Base-by-base conservation (phyloP, 1,284 basidiomycete species). In the Megacollybia platyphylla region DNA sequence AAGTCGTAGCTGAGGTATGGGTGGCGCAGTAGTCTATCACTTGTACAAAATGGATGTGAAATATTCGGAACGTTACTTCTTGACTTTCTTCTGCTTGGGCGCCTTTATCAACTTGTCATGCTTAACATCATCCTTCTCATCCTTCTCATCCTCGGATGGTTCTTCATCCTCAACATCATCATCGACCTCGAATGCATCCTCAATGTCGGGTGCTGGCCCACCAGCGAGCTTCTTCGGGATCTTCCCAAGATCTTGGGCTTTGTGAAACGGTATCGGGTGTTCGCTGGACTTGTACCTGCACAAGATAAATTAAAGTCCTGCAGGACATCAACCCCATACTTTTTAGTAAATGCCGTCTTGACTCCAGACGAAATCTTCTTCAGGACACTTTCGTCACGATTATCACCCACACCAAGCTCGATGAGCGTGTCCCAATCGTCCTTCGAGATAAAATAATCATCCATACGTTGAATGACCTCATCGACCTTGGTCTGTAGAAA, bases 351-450 rank as follows among this genome's bases (percentile, higher is more conserved):
- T 1, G 85, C 67, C 0, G 84, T 64, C 66, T 98, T 98, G 35
- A 82, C 82, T 0, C 83, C 73, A 0, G 83, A 57, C 0, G 88
- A 68, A 28, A 98, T 89, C 64, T 84, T 84, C 68, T 94, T 97
- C 49, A 87, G 58, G 6, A 91, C 68, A 0, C 69, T 36, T 0
- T 85, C 84, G 38, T 87, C 86, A 49, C 75, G 78, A 54, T 82
- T 76, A 5, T 83, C 71, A 45, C 80, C 93, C 7, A 98, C 73
- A 0, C 93, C 94, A 7, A 98, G 73, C 59, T 98, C 94, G 43
- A 97, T 74, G 41, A 97, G 73, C 7, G 87, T 82, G 52, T 98
- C 96, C 87, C 93, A 94, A 56, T 98, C 94, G 31, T 97, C 94
- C 49, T 87, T 86, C 5, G 82, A 82, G 30, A 98, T 63, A 61